Conservation (phyloP, 192 early-diverging fungal species). For the Linnemannia zychae region DNA sequence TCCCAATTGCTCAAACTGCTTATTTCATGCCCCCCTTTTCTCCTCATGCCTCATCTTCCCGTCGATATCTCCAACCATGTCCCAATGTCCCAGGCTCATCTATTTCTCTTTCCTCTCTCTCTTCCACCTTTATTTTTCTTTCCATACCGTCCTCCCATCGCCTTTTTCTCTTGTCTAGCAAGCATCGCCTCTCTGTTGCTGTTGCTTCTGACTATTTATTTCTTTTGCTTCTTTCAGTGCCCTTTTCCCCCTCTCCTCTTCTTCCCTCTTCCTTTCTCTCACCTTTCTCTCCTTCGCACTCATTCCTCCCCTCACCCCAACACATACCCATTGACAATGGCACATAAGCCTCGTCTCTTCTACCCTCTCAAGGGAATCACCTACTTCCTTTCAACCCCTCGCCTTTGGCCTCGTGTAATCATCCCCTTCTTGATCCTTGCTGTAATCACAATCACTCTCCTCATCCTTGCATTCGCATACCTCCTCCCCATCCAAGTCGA, state of each 20-base stretch:
- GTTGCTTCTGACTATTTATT: neutral
- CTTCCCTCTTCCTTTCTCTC: neutral
- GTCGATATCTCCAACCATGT: neutral
- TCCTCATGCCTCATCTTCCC: neutral
- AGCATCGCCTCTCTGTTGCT: neutral
- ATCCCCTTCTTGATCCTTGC: constrained; percentile 48
- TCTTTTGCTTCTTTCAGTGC: neutral
- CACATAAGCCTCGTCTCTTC: constrained; percentile 29
- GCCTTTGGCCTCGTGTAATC: constrained; percentile 50
- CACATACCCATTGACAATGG: constrained; percentile 20
- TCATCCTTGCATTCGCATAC: constrained; percentile 61
- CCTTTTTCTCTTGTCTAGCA: neutral
- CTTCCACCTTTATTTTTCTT: neutral
- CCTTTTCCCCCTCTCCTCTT: neutral
- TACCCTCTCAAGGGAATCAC: constrained; percentile 59
- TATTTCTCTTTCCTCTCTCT: neutral
- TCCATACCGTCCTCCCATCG: neutral
- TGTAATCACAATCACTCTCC: constrained; percentile 31
- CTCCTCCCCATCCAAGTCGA: constrained; percentile 68
- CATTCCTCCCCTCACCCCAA: no score
- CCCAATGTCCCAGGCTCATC: neutral
- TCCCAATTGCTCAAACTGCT: neutral
- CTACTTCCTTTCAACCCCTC: constrained; percentile 53
- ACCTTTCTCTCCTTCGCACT: neutral
- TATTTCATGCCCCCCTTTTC: neutral